A percentile compares a stretch with the other conserved stretches of the same genome.
phyloP scores from a whole-genome alignment of 2,329 filamentous ascomycete genomes.

The Cercospora zeina region DNA sequence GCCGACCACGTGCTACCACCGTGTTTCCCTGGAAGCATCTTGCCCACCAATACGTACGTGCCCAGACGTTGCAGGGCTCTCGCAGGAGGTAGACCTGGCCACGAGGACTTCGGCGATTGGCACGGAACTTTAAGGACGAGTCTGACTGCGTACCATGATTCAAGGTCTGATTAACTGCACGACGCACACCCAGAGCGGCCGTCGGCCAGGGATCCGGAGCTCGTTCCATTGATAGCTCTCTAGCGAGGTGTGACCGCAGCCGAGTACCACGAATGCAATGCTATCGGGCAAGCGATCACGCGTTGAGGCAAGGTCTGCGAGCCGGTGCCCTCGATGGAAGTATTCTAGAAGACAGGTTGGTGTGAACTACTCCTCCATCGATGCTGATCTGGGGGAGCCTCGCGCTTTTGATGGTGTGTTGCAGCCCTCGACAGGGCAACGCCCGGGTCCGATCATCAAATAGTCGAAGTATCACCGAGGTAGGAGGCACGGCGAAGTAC shows the following conservation, averaged over 20 bases:
- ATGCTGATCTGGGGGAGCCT: neutral
- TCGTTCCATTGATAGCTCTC: conserved; percentile 5
- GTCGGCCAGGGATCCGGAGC: conserved; percentile 4
- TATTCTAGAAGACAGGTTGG: conserved; percentile 3
- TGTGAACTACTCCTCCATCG: neutral
- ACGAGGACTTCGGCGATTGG: neutral
- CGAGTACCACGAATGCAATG: conserved; percentile 10
- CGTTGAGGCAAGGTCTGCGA: conserved; percentile 2
- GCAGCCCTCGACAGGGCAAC: neutral
- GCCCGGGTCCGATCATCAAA: neutral
- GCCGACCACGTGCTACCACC: neutral
- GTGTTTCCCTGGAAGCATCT: neutral
- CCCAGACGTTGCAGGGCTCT: neutral
- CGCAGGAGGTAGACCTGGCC: neutral
- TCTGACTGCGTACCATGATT: conserved; percentile 9
- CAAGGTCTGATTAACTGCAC: conserved; percentile 4
- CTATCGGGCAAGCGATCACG: conserved; percentile 8
- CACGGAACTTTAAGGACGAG: conserved; percentile 3
- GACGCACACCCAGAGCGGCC: neutral
- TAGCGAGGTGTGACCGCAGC: conserved; percentile 9
- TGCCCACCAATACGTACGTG: neutral
- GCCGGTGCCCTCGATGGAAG: neutral
- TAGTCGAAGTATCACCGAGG: neutral
- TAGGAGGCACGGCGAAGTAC: conserved; percentile 2
- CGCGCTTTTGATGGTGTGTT: neutral